Conservation (phyloP, 1,139 yeast genomes). For the Blastobotrys buckinghamii region DNA sequence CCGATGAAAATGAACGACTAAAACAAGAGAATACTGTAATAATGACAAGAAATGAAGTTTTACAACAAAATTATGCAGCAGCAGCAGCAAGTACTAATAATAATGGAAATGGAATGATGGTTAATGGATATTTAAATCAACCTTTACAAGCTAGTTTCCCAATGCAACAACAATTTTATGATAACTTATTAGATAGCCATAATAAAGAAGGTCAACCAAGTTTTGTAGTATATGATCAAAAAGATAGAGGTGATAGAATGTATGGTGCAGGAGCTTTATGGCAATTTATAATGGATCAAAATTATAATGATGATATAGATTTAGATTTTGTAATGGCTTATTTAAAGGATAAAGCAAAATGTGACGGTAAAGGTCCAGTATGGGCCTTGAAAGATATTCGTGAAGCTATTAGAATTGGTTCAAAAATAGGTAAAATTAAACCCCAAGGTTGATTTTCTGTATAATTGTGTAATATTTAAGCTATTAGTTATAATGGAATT, state of each 20-base stretch:
- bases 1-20: conserved; percentile 49
- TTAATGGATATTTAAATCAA: too few relatives aligned
- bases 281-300: conserved; percentile 52
- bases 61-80: conserved; percentile 22
- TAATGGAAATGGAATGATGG: too few relatives aligned
- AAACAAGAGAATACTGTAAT: conserved; percentile 50
- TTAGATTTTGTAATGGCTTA: conserved; percentile 50
- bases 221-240: conserved; percentile 28
- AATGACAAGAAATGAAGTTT: conserved; percentile 53
- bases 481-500: background rate
- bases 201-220: conserved; percentile 20
- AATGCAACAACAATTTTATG: conserved; percentile 20
- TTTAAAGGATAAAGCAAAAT: conserved; percentile 61
- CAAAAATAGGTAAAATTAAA: conserved; percentile 1
- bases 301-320: conserved; percentile 44
- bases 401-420: conserved; percentile 14
- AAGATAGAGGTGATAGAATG: conserved; percentile 36
- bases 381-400: conserved; percentile 35
- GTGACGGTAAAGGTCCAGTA: conserved; percentile 85
- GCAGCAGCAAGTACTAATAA: background rate
- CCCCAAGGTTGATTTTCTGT: background rate
- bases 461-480: background rate
- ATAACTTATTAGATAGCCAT: conserved; percentile 20
- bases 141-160: conserved; percentile 20
- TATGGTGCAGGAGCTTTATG: conserved; percentile 76